phyloP scores from a whole-genome alignment of 106 monocot genomes.

The Apostasia ramifera region DNA sequence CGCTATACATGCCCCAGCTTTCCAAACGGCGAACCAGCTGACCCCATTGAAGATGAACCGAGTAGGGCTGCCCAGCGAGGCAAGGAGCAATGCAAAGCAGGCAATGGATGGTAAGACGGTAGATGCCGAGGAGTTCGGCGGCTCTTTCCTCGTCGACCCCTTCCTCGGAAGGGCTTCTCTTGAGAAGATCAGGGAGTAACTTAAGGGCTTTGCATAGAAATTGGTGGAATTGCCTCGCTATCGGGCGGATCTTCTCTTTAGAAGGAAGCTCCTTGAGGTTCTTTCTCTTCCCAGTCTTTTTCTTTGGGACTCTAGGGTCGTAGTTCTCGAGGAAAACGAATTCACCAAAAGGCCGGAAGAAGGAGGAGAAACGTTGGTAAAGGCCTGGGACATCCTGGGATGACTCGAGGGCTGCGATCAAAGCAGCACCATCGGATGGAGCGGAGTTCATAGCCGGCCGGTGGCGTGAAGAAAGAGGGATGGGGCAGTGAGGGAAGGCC shows the following conservation, averaged over 20 bases:
- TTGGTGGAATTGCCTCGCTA: conserved; percentile 58
- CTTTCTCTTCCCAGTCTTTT: conserved; percentile 16
- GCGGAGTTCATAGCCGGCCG: neutral
- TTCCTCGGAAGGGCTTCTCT: conserved; percentile 1
- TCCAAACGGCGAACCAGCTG: conserved; percentile 47
- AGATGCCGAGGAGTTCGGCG: conserved; percentile 35
- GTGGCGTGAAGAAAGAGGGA: conserved; percentile 6
- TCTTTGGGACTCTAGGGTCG: conserved; percentile 9
- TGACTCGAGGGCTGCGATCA: neutral
- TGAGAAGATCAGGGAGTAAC: conserved; percentile 32
- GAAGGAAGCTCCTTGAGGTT: neutral
- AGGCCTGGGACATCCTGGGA: conserved; percentile 5
- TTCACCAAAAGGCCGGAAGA: conserved; percentile 35
- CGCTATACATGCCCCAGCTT: conserved; percentile 28
- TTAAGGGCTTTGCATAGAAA: conserved; percentile 52
- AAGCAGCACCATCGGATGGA: neutral
- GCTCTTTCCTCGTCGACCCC: conserved; percentile 6
- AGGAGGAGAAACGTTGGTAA: conserved; percentile 24
- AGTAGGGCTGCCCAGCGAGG: conserved; percentile 47
- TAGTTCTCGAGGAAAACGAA: conserved; percentile 17
- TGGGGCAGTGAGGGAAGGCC: too few relatives aligned
- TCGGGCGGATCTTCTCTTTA: conserved; percentile 21
- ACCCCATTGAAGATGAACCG: conserved; percentile 43
- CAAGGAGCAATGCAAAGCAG: conserved; percentile 42
- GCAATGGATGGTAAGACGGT: conserved; percentile 51